A percentile compares a stretch with the other conserved stretches of the same genome.
These are phyloP conservation scores for Hypoxylon sp. DNA, from an alignment of 2,329 filamentous ascomycete genomes.

Conservation along the genomic window DNA sequence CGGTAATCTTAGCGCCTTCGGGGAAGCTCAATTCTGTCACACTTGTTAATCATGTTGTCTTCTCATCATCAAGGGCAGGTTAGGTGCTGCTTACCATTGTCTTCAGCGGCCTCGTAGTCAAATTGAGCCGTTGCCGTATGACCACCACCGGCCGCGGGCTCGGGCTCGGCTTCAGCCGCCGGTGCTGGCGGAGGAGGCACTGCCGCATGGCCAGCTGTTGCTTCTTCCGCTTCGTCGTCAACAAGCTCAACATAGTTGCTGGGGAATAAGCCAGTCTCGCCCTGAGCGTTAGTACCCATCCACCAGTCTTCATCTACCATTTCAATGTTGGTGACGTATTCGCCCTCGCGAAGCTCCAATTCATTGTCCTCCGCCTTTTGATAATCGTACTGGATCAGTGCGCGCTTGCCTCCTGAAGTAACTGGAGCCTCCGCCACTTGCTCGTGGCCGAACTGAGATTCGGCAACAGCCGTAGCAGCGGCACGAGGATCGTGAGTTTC, in stretches of 20 bases:
- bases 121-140: slow-evolving; percentile 87
- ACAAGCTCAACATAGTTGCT: slow-evolving; percentile 96
- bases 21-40: slow-evolving; percentile 80
- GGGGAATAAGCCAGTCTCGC: slow-evolving; percentile 92
- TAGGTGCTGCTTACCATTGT: slow-evolving; percentile 73
- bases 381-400: slow-evolving; percentile 92
- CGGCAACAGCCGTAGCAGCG: slow-evolving; percentile 67
- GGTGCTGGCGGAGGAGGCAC: slow-evolving; percentile 55
- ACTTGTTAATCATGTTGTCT: slow-evolving; percentile 54
- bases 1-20: slow-evolving; percentile 84
- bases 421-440: slow-evolving; percentile 53
- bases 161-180: slow-evolving; percentile 30
- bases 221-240: slow-evolving; percentile 64
- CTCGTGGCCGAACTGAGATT: slow-evolving; percentile 58
- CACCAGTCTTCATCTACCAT: slow-evolving; percentile 99
- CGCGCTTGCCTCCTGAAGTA: slow-evolving; percentile 72
- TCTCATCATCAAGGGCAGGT: neutral
- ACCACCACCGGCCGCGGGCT: slow-evolving; percentile 56
- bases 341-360: slow-evolving; percentile 88
- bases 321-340: slow-evolving; percentile 90
- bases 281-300: slow-evolving; percentile 89
- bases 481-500: slow-evolving; percentile 71
- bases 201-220: slow-evolving; percentile 44
- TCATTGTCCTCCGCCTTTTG: slow-evolving; percentile 98
- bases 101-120: slow-evolving; percentile 97